Base-by-base conservation (phyloP, 2,329 filamentous ascomycete species). In the Knufia fluminis region DNA sequence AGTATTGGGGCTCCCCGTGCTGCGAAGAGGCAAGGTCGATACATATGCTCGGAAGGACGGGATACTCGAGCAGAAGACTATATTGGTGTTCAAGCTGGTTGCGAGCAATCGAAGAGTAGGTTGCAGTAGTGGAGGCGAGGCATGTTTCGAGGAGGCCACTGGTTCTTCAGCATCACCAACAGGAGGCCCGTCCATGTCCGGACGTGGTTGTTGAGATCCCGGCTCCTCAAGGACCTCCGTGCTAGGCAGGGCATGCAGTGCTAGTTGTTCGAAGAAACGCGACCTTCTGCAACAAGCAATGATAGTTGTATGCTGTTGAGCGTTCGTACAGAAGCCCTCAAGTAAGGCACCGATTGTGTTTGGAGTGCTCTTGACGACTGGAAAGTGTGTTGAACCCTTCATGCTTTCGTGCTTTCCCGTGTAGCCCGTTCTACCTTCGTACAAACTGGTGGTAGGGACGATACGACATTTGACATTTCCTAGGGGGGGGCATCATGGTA, bases 21-120 rank as follows among this genome's bases (percentile, higher is more conserved):
- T 54, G 16, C 67, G 67, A 52, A 79, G 75, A 20, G 10, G 43
- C 12, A 33, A 23, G n/a, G n/a, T 20, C 17, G 83, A 73, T 16
- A 96, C 73, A 60, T 83, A 86, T 31, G 86, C 86, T 48, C 87
- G 82, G 4, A 95, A 76, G 64, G 86, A 82, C 19, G 85, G 80
- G 48, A 92, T 75, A 2, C 84, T 87, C 0, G 86, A 80, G 48
- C 80, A 77, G 66, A 94, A 96, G 31, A 79, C 69, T 7, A 90
- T 66, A 48, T 78, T 79, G 54, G 94, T 76, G 59, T 82, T 79
- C 24, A 80, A 77, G 6, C 86, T 83, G 2, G 77, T 75, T 41
- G 82, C 78, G 23, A 90, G 72, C 54, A 86, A 77, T 48, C 81
- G 76, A 12, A 95, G 77, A 0, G 85, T 81, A 23, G 82, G 77